Evolutionary conservation across 306 rosid species (phyloP).

Genomic region (Aeschynomene evenia): DNA sequence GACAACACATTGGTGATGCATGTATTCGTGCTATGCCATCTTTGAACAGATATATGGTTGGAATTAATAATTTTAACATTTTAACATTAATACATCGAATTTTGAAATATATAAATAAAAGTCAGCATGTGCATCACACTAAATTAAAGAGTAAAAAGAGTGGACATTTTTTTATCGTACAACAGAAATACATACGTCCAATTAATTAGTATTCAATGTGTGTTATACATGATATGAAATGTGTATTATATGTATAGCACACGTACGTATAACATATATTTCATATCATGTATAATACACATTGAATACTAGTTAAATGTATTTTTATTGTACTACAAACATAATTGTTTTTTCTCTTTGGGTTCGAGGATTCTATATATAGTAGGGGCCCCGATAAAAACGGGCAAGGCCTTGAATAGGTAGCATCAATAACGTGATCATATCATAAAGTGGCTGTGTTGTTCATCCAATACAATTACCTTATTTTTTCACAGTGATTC

Average conservation of each 20-base stretch:
- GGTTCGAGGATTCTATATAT: not conserved
- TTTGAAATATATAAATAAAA: not conserved
- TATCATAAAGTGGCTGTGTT: no score
- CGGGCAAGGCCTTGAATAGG: not conserved
- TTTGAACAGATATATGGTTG: not conserved
- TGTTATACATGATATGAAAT: no score
- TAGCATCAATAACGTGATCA: not conserved
- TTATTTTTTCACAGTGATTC: no score
- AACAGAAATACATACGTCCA: no score
- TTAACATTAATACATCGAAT: conserved; percentile 1
- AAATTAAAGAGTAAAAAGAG: not conserved
- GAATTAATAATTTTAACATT: no score
- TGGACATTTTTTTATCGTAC: conserved; percentile 1
- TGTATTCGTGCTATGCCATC: not conserved
- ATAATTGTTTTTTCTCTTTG: not conserved
- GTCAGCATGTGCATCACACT: conserved; percentile 20
- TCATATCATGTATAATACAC: no score
- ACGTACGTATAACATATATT: no score
- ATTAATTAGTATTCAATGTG: no score
- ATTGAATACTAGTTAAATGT: no score
- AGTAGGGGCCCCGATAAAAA: not conserved
- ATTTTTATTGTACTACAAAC: no score
- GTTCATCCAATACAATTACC: not conserved
- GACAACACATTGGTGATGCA: conserved; percentile 2
- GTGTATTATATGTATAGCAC: no score